These are phyloP conservation scores for Scytalidium lignicola DNA, from an alignment of 2,329 filamentous ascomycete species.

Conservation along the genomic window DNA sequence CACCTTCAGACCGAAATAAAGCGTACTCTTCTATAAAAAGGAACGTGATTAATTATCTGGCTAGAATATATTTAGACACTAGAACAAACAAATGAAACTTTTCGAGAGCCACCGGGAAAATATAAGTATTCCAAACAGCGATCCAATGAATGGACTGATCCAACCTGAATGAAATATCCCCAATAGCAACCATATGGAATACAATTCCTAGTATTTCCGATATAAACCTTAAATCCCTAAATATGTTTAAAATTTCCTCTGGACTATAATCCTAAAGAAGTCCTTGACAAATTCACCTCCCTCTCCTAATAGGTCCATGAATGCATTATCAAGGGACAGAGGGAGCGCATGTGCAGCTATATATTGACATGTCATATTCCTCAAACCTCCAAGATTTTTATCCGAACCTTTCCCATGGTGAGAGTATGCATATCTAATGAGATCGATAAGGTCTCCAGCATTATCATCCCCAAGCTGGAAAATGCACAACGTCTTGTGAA, in stretches of 20 bases:
- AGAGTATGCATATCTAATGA: constrained; percentile 10
- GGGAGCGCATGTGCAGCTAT: constrained; percentile 8
- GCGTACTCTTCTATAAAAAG: too few relatives aligned
- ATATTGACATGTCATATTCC: constrained; percentile 13
- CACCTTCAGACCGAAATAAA: too few relatives aligned
- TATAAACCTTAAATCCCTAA: too few relatives aligned
- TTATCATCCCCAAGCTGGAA: constrained; percentile 12
- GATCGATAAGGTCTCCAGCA: constrained; percentile 8
- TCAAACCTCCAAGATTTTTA: constrained; percentile 8
- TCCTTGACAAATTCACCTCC: constrained; percentile 16
- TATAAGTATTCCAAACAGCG: too few relatives aligned
- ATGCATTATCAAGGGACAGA: constrained; percentile 7
- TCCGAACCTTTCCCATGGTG: neutral
- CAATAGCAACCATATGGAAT: too few relatives aligned
- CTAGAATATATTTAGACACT: too few relatives aligned
- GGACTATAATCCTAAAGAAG: constrained; percentile 13
- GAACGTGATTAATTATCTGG: too few relatives aligned
- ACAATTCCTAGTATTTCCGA: too few relatives aligned
- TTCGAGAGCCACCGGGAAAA: too few relatives aligned
- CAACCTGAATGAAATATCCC: too few relatives aligned
- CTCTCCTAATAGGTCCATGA: constrained; percentile 14
- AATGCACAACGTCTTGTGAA: constrained; percentile 15
- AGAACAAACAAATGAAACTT: too few relatives aligned
- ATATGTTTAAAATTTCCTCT: constrained; percentile 6
- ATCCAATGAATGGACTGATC: too few relatives aligned